phyloP scores from a whole-genome alignment of 2,329 filamentous ascomycete species.

The Fusarium sublunatum region DNA sequence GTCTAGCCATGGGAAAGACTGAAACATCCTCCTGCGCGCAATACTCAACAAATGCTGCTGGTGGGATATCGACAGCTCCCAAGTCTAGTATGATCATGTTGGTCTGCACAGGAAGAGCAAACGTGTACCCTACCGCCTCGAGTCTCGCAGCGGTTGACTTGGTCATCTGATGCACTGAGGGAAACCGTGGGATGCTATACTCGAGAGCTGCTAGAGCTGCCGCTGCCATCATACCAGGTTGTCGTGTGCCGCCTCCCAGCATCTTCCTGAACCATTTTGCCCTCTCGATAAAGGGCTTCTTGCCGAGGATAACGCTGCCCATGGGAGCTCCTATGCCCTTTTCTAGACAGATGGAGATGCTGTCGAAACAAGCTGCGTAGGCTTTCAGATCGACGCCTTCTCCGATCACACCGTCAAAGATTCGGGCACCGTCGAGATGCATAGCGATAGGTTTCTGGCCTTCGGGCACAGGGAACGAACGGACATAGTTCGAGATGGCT shows the following conservation, averaged over 20 bases:
- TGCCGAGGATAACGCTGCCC: conserved; percentile 75
- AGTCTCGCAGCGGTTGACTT: conserved; percentile 29
- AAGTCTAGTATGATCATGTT: conserved; percentile 46
- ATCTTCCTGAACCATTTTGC: conserved; percentile 67
- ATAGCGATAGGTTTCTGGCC: conserved; percentile 66
- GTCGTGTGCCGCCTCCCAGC: conserved; percentile 76
- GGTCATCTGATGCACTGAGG: conserved; percentile 36
- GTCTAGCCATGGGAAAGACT: conserved; percentile 33
- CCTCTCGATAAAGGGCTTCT: conserved; percentile 48
- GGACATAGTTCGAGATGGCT: conserved; percentile 75
- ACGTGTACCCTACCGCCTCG: conserved; percentile 36
- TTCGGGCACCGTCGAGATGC: conserved; percentile 79
- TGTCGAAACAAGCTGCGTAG: conserved; percentile 75
- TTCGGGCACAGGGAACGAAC: conserved; percentile 50
- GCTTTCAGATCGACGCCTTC: conserved; percentile 73
- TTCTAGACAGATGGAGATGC: conserved; percentile 78
- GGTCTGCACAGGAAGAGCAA: conserved; percentile 44
- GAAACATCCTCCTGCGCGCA: conserved; percentile 22
- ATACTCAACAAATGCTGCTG: conserved; percentile 38
- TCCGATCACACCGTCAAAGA: conserved; percentile 79
- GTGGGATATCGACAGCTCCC: conserved; percentile 30
- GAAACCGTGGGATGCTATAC: conserved; percentile 37
- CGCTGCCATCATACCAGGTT: conserved; percentile 76
- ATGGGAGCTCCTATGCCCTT: conserved; percentile 84
- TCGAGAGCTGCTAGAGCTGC: conserved; percentile 73